Evolutionary conservation across 768 basidiomycete genomes (phyloP), one percentile per base, ranked within the genome.

Genomic region (Amanita polypyramis): DNA sequence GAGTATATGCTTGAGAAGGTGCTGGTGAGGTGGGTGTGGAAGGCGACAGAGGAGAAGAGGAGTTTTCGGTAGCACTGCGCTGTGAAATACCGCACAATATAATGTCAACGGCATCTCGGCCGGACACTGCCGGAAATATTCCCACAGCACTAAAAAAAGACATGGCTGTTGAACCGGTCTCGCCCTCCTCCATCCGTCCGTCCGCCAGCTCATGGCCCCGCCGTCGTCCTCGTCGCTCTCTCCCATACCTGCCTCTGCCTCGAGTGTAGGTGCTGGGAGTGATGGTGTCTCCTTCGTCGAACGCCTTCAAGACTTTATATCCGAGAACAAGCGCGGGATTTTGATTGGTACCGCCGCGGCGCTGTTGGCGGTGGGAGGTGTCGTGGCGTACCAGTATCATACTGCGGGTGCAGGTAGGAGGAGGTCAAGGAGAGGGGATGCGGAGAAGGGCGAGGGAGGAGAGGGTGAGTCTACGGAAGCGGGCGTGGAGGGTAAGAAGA

Each of bases 251-350:
- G 41, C 23, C 41, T 34, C 12, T 10, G 4, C 14, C 37, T 29
- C 30, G 38, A 4, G 11, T 29, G n/a, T 17, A 20, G 46, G 33
- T 38, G 47, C 55, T 25, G 21, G 37, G 8, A 56, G 56, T 37
- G 43, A 50, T 29, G 32, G 59, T 19, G 29, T 59, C 11, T 55
- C 58, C 25, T 25, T 80, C 61, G 56, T 81, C 48, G 81, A 84
- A 55, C 82, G 85, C 58, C 67, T 83, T 10, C 78, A 82, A 37
- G 64, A 68, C 56, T 83, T 86, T 57, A 72, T 90, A 53, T 70
- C 77, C 0, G 87, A 92, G 56, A 79, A 95, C 69, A 88, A 79
- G 69, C 79, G 80, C 50, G 78, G 75, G n/a, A 62, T 91, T 17
- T 60, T 87, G 35, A 67, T 92, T 54, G 79, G 85, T 3, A 73